Percentiles rank a stretch among this genome's conserved stretches.
Conservation (phyloP, 2,329 filamentous ascomycete genomes). For the Rutstroemia sp. region DNA sequence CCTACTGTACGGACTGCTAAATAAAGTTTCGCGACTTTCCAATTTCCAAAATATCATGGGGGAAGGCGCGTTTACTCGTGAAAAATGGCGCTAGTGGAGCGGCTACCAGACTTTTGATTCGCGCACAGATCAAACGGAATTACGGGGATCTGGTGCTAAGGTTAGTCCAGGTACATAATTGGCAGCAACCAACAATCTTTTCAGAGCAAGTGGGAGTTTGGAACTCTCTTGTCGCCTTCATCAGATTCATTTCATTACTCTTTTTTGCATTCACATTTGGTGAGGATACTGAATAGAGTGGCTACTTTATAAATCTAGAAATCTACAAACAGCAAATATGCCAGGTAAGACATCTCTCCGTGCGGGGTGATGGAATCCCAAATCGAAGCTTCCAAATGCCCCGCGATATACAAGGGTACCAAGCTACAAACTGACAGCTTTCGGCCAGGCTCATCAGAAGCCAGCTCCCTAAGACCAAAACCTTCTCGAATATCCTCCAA, state of each 20-base stretch:
- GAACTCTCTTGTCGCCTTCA: background rate
- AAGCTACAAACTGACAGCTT: constrained; percentile 4
- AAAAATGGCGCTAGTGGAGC: background rate
- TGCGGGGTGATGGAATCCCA: background rate
- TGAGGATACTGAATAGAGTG: background rate
- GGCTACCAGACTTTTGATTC: background rate
- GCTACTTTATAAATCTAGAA: too few relatives aligned
- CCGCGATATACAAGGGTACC: constrained; percentile 8
- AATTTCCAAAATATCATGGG: background rate
- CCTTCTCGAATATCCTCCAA: background rate
- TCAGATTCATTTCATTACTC: background rate
- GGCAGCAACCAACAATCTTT: background rate
- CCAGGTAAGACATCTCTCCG: background rate
- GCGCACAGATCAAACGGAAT: background rate
- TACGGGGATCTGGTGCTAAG: background rate
- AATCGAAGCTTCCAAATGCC: background rate
- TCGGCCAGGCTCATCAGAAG: constrained; percentile 1
- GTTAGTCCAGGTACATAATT: background rate
- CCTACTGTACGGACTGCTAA: too few relatives aligned
- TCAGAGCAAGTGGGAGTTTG: background rate
- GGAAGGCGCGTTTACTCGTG: background rate
- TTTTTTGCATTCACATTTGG: background rate
- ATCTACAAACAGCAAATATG: background rate
- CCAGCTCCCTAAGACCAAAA: background rate
- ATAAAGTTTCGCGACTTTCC: too few relatives aligned